Evolutionary conservation across 2,329 filamentous ascomycete species (phyloP).

Genomic region (Pezicula radicicola): DNA sequence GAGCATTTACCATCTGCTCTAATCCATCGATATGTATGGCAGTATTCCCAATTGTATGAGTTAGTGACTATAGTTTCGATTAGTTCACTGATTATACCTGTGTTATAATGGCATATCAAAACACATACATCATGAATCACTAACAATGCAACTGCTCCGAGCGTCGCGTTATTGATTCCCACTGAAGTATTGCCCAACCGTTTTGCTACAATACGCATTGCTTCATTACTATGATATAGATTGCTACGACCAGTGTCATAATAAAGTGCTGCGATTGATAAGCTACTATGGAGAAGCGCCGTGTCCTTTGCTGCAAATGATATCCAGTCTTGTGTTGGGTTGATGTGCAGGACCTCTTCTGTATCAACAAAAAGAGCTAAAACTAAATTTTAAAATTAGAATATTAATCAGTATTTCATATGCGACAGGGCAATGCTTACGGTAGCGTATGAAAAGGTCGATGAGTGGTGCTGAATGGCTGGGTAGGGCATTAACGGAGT

Average conservation of each 20-base stretch:
- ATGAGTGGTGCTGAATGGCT: no score
- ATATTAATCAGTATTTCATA: no score
- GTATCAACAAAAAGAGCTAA: neutral
- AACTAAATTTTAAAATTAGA: no score
- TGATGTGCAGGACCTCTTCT: neutral
- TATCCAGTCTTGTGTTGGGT: neutral
- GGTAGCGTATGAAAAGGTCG: no score
- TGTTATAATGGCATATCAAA: neutral
- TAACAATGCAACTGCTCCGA: neutral
- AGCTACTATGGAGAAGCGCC: neutral
- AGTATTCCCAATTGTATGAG: neutral
- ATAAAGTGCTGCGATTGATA: neutral
- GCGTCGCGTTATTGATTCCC: neutral
- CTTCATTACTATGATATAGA: neutral
- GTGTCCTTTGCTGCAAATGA: neutral
- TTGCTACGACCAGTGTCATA: neutral
- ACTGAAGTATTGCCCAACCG: neutral
- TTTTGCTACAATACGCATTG: neutral
- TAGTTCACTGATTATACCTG: neutral
- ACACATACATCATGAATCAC: neutral
- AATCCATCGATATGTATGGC: neutral
- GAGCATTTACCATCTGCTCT: neutral
- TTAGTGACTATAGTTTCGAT: neutral
- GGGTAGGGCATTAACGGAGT: no score
- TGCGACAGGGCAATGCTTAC: no score